Evolutionary conservation across 164 flowering plant species (phyloP).

Genomic region (Pachysandra terminalis): DNA sequence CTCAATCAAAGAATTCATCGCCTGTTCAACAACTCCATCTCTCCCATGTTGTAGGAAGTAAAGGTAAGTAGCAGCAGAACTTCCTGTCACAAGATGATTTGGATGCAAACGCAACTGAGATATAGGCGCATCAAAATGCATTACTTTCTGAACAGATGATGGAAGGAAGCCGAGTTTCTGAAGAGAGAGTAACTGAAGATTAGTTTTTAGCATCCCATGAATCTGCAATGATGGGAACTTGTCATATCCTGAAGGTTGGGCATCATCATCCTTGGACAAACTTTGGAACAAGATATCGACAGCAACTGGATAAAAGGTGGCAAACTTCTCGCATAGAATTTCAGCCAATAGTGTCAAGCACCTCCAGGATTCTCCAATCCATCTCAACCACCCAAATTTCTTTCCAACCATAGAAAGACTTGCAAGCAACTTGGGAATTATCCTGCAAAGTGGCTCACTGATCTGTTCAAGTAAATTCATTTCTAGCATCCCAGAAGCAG

Average conservation of each 20-base stretch:
- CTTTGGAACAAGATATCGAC: slow-evolving; percentile 70
- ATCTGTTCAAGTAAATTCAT: slow-evolving; percentile 74
- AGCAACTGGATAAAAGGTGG: slow-evolving; percentile 60
- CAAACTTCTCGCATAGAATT: slow-evolving; percentile 71
- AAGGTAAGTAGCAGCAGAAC: slow-evolving; percentile 80
- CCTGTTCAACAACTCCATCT: slow-evolving; percentile 60
- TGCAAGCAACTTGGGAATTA: slow-evolving; percentile 66
- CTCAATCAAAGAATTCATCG: slow-evolving; percentile 44
- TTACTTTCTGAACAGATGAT: slow-evolving; percentile 63
- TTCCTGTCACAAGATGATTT: slow-evolving; percentile 75
- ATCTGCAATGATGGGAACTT: slow-evolving; percentile 56
- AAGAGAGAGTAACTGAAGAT: slow-evolving; percentile 77
- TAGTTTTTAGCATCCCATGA: slow-evolving; percentile 83
- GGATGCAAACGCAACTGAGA: slow-evolving; percentile 93
- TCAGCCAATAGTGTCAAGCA: slow-evolving; percentile 93
- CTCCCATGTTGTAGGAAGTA: slow-evolving; percentile 87
- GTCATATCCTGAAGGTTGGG: slow-evolving; percentile 23
- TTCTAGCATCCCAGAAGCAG: slow-evolving; percentile 91
- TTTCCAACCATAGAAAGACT: slow-evolving; percentile 70
- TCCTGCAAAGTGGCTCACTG: slow-evolving; percentile 56
- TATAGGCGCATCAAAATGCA: slow-evolving; percentile 64
- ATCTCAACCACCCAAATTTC: slow-evolving; percentile 88
- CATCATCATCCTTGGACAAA: slow-evolving; percentile 28
- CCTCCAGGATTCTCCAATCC: slow-evolving; percentile 79
- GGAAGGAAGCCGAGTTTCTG: slow-evolving; percentile 77